Evolutionary conservation across 768 basidiomycete species (phyloP), one percentile per base, ranked within the genome.

Genomic region (Tylopilus rubrobrunneus): DNA sequence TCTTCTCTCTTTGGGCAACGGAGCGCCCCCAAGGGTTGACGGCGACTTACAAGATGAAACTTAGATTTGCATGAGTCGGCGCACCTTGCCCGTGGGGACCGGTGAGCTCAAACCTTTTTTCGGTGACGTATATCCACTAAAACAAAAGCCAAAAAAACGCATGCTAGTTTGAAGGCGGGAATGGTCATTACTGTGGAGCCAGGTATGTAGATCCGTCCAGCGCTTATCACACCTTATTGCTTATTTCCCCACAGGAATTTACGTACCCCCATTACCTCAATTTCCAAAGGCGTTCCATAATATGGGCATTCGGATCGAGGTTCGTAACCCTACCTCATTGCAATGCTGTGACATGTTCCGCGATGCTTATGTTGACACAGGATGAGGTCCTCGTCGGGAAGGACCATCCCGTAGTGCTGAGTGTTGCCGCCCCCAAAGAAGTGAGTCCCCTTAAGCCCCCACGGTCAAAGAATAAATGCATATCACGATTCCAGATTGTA

Each of bases 171-270:
- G 51, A 78, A 84, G 56, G 77, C 78, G 7, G 94, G 94, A 0
- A 97, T 93, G 84, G 91, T 97, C 7, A 83, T 97, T 42, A 97
- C 95, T 1, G 80, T 98, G 54, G 95, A 97, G 64, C 92, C 92
- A 55, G 91, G 88, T 25, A 25, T 25, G 25, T 84, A 60, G 46
- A 70, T 55, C 51, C 49, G 58, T 49, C 31, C 28, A 29, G 34
- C 9, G 7, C 33, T 45, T 39, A 37, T 48, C 10, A 37, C 29
- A 17, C 34, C 27, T 42, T 34, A 23, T 57, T 42, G 43, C 41
- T 46, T 52, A 37, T 52, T 44, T 51, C 45, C 47, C 55, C 64
- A 7, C 10, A 80, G 93, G 90, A 1, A 79, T 96, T 31, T 98
- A 97, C 65, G 91, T 99, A 37, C 97, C 96, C 4, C 83, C 86